Conservation (phyloP, 805 yeast genomes). For the Cyberlindnera euphorbiiphila region DNA sequence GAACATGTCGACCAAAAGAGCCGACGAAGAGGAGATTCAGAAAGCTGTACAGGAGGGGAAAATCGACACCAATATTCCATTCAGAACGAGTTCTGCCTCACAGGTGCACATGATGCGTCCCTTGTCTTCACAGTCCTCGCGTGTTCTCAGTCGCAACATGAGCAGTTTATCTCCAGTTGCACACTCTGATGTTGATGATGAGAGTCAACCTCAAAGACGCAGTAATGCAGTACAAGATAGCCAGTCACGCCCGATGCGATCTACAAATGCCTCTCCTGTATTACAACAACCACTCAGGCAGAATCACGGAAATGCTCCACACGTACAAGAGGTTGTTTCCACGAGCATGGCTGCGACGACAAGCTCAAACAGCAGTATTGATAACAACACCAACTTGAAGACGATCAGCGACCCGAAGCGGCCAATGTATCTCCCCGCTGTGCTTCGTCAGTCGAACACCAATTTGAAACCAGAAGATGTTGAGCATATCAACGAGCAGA, state of each 20-base stretch:
- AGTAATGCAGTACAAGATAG: too few species aligned
- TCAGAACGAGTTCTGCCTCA: constrained; percentile 7
- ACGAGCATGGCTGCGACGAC: constrained; percentile 8
- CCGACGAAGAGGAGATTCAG: constrained; percentile 7
- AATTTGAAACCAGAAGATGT: constrained; percentile 40
- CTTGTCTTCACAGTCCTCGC: constrained; percentile 10
- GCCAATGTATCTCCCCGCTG: constrained; percentile 91
- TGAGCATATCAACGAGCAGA: constrained; percentile 28
- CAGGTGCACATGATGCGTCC: constrained; percentile 9
- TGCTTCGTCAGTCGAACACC: constrained; percentile 51
- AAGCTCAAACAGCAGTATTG: constrained; percentile 14
- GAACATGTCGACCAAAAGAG: constrained; percentile 9
- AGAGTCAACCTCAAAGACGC: neutral
- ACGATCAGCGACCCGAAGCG: constrained; percentile 79
- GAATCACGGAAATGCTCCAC: neutral
- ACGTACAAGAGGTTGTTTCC: neutral
- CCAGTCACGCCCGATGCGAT: too few species aligned
- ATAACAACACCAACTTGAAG: constrained; percentile 28
- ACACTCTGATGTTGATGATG: constrained; percentile 9
- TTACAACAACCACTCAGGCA: too few species aligned
- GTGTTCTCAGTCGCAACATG: constrained; percentile 8
- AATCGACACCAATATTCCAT: constrained; percentile 9
- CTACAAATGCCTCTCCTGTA: too few species aligned
- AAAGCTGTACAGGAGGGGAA: constrained; percentile 2
- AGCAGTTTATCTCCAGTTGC: constrained; percentile 11